Conservation (phyloP, 768 basidiomycete genomes). For the Mycena vitilis region DNA sequence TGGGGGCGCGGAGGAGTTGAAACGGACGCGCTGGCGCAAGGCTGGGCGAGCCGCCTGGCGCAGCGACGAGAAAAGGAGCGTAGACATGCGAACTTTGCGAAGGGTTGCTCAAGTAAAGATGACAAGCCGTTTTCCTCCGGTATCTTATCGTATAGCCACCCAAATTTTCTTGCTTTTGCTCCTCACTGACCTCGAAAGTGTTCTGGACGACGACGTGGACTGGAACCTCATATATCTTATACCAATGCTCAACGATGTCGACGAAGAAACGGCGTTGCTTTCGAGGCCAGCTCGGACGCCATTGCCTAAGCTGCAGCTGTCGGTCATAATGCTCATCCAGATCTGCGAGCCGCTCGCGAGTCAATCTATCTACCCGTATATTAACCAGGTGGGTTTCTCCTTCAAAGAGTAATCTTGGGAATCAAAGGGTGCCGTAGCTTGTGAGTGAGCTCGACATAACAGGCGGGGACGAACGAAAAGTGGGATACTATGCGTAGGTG, state of each 20-base stretch:
- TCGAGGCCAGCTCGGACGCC: slow-evolving; percentile 48
- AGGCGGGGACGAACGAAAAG: slow-evolving; percentile 69
- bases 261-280: not conserved
- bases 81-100: slow-evolving; percentile 33
- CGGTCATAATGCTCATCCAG: slow-evolving; percentile 60
- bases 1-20: slow-evolving; percentile 55
- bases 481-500: slow-evolving; percentile 76
- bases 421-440: slow-evolving; percentile 50
- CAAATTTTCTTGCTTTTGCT: too few species aligned
- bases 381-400: slow-evolving; percentile 61
- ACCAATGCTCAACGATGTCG: not conserved
- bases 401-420: not conserved
- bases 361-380: slow-evolving; percentile 70
- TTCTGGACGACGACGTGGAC: too few species aligned
- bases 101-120: too few species aligned
- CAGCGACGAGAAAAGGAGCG: slow-evolving; percentile 35
- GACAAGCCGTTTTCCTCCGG: too few species aligned
- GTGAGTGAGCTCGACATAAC: slow-evolving; percentile 71
- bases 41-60: slow-evolving; percentile 43
- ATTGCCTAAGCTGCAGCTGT: slow-evolving; percentile 63
- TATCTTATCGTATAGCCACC: too few species aligned
- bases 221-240: too few species aligned
- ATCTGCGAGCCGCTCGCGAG: slow-evolving; percentile 66
- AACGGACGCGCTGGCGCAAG: slow-evolving; percentile 49
- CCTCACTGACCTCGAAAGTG: too few species aligned